Conservation (phyloP, 1,284 basidiomycete species). For the Exobasidium cylindrosporum region DNA sequence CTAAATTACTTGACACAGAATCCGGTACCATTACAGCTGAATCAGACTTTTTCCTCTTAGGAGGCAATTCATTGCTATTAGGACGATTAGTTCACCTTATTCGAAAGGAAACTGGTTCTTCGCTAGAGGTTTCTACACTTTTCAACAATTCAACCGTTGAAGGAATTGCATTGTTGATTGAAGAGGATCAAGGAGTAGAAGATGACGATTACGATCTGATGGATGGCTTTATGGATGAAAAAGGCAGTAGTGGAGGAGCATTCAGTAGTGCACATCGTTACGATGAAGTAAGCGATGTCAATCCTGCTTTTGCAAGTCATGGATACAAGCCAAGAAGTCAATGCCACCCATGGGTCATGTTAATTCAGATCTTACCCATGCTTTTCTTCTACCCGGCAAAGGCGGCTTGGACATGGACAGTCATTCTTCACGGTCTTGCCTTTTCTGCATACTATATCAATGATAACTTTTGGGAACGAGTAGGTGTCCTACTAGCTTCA, state of each 20-base stretch:
- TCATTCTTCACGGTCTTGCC: slow-evolving; percentile 54
- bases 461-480: slow-evolving; percentile 55
- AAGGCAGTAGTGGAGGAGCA: slow-evolving; percentile 30
- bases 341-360: slow-evolving; percentile 49
- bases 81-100: slow-evolving; percentile 53
- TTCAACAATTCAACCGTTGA: slow-evolving; percentile 54
- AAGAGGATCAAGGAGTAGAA: slow-evolving; percentile 45
- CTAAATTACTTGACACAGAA: slow-evolving; percentile 52
- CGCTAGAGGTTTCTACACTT: slow-evolving; percentile 51
- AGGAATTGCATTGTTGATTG: slow-evolving; percentile 49
- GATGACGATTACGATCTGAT: slow-evolving; percentile 42
- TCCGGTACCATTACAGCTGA: slow-evolving; percentile 54
- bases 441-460: slow-evolving; percentile 54
- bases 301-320: slow-evolving; percentile 48
- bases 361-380: slow-evolving; percentile 50
- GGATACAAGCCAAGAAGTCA: slow-evolving; percentile 52
- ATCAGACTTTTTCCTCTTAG: slow-evolving; percentile 55
- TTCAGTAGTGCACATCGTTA: slow-evolving; percentile 48
- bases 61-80: slow-evolving; percentile 53
- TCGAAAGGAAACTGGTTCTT: slow-evolving; percentile 53
- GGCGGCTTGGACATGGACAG: slow-evolving; percentile 55
- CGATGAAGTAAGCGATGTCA: slow-evolving; percentile 32
- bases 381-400: slow-evolving; percentile 55
- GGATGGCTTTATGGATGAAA: slow-evolving; percentile 49
- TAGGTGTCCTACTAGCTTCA: slow-evolving; percentile 50